Evolutionary conservation across 2,329 filamentous ascomycete species (phyloP).

Genomic region (Blumeria hordei): DNA sequence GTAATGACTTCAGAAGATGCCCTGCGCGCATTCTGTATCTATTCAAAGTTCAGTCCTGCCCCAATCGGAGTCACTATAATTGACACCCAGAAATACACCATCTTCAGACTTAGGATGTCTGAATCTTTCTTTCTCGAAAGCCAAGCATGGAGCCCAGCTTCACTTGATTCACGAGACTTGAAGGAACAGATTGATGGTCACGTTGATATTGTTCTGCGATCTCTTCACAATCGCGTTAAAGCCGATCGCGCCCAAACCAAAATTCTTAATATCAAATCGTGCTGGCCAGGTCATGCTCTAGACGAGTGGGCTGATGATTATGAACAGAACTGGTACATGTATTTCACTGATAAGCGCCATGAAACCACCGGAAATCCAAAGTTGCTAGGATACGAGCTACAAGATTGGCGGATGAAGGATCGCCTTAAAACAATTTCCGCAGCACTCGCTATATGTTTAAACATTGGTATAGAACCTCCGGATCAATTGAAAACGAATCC

Average conservation of each 20-base stretch:
- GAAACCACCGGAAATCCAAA: constrained; percentile 81
- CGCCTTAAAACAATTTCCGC: constrained; percentile 91
- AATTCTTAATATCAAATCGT: not conserved
- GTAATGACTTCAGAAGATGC: not conserved
- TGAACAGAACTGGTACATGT: constrained; percentile 93
- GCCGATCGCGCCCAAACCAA: not conserved
- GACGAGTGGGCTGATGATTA: constrained; percentile 6
- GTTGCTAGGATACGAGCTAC: constrained; percentile 36
- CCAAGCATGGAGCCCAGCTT: too few species aligned
- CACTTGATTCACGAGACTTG: too few species aligned
- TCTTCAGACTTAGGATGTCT: too few species aligned
- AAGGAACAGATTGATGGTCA: too few species aligned
- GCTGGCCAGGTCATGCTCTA: not conserved
- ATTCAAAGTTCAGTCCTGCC: too few species aligned
- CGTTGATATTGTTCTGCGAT: too few species aligned
- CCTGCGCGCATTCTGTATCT: not conserved
- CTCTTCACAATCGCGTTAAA: too few species aligned
- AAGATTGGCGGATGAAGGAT: constrained; percentile 96
- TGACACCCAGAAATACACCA: too few species aligned
- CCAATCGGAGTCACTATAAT: too few species aligned
- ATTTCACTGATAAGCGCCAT: constrained; percentile 94
- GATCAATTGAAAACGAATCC: constrained; percentile 92
- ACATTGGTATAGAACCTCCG: constrained; percentile 91
- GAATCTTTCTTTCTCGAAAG: too few species aligned
- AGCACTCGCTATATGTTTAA: constrained; percentile 78